A percentile compares a stretch with the other conserved stretches of the same genome.
Evolutionary conservation across 2,329 filamentous ascomycete genomes (phyloP).

Genomic region (Tolypocladium inflatum): DNA sequence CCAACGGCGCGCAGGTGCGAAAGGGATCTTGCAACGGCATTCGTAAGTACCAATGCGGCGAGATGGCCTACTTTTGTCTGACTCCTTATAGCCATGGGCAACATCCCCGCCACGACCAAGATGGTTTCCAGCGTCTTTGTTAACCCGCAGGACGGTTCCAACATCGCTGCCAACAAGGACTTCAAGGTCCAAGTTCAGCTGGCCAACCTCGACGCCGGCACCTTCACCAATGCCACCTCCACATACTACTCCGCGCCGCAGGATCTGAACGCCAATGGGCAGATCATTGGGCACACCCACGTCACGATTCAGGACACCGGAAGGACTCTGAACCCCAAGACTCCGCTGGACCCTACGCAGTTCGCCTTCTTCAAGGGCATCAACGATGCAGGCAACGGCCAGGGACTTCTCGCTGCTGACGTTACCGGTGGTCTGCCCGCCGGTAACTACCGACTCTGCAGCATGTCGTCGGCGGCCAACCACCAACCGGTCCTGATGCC

Average conservation of each 20-base stretch:
- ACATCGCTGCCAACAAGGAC: conserved; percentile 34
- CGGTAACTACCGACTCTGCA: conserved; percentile 57
- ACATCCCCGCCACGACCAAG: conserved; percentile 42
- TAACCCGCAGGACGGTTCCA: conserved; percentile 41
- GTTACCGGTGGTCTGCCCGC: conserved; percentile 50
- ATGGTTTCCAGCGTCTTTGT: conserved; percentile 50
- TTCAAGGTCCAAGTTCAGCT: conserved; percentile 46
- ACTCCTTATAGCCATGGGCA: conserved; percentile 40
- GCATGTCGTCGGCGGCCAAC: conserved; percentile 53
- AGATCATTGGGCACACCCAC: conserved; percentile 50
- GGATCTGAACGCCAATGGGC: conserved; percentile 34
- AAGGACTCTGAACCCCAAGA: conserved; percentile 35
- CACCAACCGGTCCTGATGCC: conserved; percentile 59
- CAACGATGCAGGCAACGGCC: conserved; percentile 49
- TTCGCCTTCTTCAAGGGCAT: conserved; percentile 60
- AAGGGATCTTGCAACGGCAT: conserved; percentile 56
- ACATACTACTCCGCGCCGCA: conserved; percentile 56
- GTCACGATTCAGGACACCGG: conserved; percentile 49
- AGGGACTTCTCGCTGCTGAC: conserved; percentile 41
- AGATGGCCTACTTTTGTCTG: background rate
- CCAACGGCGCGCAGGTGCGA: conserved; percentile 50
- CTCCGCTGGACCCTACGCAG: conserved; percentile 41
- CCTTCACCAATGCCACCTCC: conserved; percentile 49
- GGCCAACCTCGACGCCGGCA: conserved; percentile 43
- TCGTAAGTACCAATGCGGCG: conserved; percentile 30